A percentile compares a stretch with the other conserved stretches of the same genome.
Evolutionary conservation across 2,329 filamentous ascomycete genomes (phyloP).

Genomic region (Monilinia laxa): DNA sequence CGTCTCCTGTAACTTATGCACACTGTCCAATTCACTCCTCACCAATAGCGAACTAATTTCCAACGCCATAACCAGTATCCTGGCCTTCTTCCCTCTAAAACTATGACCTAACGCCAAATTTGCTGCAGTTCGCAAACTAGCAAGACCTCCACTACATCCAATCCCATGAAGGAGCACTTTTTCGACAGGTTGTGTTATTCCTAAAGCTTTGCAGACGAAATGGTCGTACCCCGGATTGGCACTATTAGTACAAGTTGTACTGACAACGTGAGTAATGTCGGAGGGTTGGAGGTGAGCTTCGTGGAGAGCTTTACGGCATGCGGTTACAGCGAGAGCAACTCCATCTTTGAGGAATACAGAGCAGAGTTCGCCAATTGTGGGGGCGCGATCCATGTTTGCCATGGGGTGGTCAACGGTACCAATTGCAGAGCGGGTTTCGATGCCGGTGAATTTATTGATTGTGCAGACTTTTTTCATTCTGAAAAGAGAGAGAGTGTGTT

Average conservation of each 20-base stretch:
- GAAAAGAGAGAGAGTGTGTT: background rate
- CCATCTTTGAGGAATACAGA: conserved; percentile 56
- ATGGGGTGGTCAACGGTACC: conserved; percentile 60
- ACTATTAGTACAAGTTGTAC: conserved; percentile 68
- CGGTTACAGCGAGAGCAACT: conserved; percentile 56
- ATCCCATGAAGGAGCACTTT: conserved; percentile 66
- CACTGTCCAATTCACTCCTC: conserved; percentile 63
- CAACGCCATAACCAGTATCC: conserved; percentile 63
- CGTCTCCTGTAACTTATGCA: conserved; percentile 57
- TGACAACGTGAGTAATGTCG: conserved; percentile 65
- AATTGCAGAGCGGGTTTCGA: conserved; percentile 61
- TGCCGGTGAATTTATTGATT: conserved; percentile 65
- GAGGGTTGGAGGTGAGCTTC: conserved; percentile 52
- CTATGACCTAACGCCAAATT: conserved; percentile 64
- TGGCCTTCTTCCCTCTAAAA: conserved; percentile 57
- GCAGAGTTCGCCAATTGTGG: conserved; percentile 57
- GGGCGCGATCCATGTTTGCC: conserved; percentile 55
- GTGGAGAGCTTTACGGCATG: conserved; percentile 54
- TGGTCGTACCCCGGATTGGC: conserved; percentile 69
- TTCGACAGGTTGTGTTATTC: conserved; percentile 57
- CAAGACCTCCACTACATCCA: conserved; percentile 64
- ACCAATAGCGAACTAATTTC: conserved; percentile 62
- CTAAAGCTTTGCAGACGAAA: conserved; percentile 59
- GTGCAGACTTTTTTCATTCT: conserved; percentile 63
- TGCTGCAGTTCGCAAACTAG: conserved; percentile 61